Evolutionary conservation across 1,284 basidiomycete genomes (phyloP), one percentile per base, ranked within the genome.

Genomic region (Athelia psychrophila): DNA sequence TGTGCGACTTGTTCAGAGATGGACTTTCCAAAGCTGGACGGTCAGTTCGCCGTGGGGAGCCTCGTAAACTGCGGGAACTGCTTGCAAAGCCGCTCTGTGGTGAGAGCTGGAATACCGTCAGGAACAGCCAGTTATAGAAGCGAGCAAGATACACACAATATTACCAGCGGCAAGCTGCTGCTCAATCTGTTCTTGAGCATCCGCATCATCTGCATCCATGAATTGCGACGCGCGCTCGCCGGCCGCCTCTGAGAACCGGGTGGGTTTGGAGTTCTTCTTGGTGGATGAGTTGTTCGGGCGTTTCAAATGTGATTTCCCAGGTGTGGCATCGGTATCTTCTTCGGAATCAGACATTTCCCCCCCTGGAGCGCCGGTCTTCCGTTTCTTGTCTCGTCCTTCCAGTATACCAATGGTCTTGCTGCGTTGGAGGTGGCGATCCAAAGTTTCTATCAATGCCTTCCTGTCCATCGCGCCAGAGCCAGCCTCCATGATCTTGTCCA

Each of bases 151-250:
- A 66, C 81, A 58, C 63, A 90, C 87, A 58, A 87, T 75, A 52
- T 84, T 84, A 23, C 91, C 90, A 49, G 84, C 84, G 32, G 81
- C 87, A 42, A 95, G 68, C 55, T 90, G 87, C 56, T 88, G 83
- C 62, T 93, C 88, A 47, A 95, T 88, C 64, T 94, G 91, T 58
- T 88, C 85, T 57, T 89, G 81, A 3, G 90, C 91, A 54, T 86
- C 78, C n/a, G 86, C 88, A 54, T 95, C 93, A 57, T 94, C 90
- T 4, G 93, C 93, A 65, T 95, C 93, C 82, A 91, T 86, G 62
- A 95, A 95, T 62, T 95, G 93, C 5, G 91, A 93, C 1, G 79
- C 76, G 9, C 80, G 80, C 16, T 42, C 20, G 19, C 81, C 80
- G 58, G 70, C 75, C 54, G 76, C 74, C 44, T 78, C 80, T 2